Percentiles rank a stretch among this genome's conserved stretches.
Evolutionary conservation across 2,329 filamentous ascomycete species (phyloP).

Genomic region (Elsinoe ampelina): DNA sequence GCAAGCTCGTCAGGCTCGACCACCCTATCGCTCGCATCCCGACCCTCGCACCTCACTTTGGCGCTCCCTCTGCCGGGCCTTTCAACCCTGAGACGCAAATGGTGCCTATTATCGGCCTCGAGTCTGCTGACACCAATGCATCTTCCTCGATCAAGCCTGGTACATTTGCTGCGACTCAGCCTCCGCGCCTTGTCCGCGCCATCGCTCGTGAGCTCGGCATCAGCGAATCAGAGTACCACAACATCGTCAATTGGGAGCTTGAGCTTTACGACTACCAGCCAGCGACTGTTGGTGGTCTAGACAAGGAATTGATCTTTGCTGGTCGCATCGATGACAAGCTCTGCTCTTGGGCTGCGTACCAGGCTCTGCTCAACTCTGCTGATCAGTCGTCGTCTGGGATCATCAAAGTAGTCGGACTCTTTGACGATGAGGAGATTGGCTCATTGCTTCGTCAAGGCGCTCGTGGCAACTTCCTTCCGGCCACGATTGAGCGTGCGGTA

Average conservation of each 20-base stretch:
- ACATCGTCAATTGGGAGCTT: slow-evolving; percentile 91
- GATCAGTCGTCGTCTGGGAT: slow-evolving; percentile 54
- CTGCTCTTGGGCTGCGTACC: slow-evolving; percentile 84
- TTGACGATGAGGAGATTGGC: slow-evolving; percentile 95
- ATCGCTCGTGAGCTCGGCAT: slow-evolving; percentile 74
- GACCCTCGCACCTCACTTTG: slow-evolving; percentile 89
- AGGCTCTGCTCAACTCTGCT: slow-evolving; percentile 58
- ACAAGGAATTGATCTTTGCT: slow-evolving; percentile 89
- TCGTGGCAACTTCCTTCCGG: slow-evolving; percentile 75
- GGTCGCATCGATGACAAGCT: slow-evolving; percentile 96
- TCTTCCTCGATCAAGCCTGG: slow-evolving; percentile 33
- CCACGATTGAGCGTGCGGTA: slow-evolving; percentile 69
- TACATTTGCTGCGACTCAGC: slow-evolving; percentile 74
- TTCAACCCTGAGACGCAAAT: slow-evolving; percentile 88
- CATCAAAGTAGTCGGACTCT: slow-evolving; percentile 85
- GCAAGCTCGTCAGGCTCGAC: slow-evolving; percentile 77
- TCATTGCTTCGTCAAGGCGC: slow-evolving; percentile 85
- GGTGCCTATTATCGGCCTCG: slow-evolving; percentile 85
- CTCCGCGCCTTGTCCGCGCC: slow-evolving; percentile 70
- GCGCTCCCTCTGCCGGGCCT: slow-evolving; percentile 54
- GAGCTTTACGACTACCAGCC: slow-evolving; percentile 90
- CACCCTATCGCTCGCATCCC: slow-evolving; percentile 93
- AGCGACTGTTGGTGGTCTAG: slow-evolving; percentile 71
- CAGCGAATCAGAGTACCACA: slow-evolving; percentile 46
- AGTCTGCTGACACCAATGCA: slow-evolving; percentile 49